Conservation (phyloP, 2,329 filamentous ascomycete genomes). For the Pyrenochaeta sp. region DNA sequence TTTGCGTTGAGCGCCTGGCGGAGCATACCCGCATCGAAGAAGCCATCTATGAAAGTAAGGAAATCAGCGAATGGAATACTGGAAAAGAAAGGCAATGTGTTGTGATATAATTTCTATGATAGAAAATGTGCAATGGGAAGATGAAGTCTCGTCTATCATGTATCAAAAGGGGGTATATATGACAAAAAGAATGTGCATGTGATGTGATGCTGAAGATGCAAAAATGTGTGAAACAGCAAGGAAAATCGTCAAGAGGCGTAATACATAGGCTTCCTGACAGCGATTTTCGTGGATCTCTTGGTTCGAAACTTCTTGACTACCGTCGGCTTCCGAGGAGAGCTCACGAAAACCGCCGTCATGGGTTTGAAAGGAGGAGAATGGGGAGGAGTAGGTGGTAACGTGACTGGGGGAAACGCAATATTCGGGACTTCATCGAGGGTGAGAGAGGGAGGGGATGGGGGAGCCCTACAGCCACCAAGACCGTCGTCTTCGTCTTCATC, state of each 20-base stretch:
- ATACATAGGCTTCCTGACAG: constrained; percentile 29
- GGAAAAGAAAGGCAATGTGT: constrained; percentile 3
- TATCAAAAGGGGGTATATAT: background rate
- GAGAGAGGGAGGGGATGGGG: constrained; percentile 42
- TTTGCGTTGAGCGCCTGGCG: constrained; percentile 84
- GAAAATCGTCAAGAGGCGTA: constrained; percentile 20
- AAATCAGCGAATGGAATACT: constrained; percentile 38
- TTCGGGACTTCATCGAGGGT: constrained; percentile 29
- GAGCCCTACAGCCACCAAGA: constrained; percentile 80
- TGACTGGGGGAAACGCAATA: constrained; percentile 21
- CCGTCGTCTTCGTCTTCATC: constrained; percentile 85
- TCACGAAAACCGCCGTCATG: constrained; percentile 41
- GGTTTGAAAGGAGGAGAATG: constrained; percentile 46
- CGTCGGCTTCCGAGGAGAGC: constrained; percentile 30
- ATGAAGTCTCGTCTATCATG: constrained; percentile 13
- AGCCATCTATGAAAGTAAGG: constrained; percentile 73
- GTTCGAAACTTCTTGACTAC: constrained; percentile 28
- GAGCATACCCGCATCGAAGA: constrained; percentile 97
- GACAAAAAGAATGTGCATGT: background rate
- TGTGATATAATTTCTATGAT: background rate
- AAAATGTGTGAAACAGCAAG: background rate
- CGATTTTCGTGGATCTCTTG: constrained; percentile 24
- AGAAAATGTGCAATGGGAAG: background rate
- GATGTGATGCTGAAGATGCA: constrained; percentile 1
- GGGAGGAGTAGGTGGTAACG: constrained; percentile 43